Base-by-base conservation (phyloP, 2,329 filamentous ascomycete genomes). In the Neofusicoccum cordaticola region DNA sequence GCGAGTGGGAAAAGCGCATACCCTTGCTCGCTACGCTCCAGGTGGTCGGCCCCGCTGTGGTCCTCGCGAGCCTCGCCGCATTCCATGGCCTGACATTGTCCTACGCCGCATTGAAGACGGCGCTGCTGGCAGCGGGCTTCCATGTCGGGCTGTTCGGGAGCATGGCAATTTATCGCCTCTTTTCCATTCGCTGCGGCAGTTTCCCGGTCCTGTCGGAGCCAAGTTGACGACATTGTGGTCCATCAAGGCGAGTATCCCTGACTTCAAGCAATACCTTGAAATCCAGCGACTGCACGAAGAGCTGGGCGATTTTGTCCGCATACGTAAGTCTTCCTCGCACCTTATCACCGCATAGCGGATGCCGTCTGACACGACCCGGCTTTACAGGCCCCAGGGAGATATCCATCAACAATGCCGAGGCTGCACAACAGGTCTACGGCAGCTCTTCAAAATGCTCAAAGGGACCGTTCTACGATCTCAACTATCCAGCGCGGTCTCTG, bases 141-240 rank as follows among this genome's bases (percentile, higher is more conserved):
- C 11, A 39, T 19, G 66, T 51, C 17, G 67, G 70, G 4, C 60
- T 75, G 4, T 41, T 63, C 7, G 41, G 67, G 7, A 80, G 78
- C 65, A 78, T 80, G n/a, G 37, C 73, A 4, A 62, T 77, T 13
- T 78, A 81, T 67, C 74, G 79, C n/a, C 63, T 72, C 2, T 74
- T 78, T 80, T 79, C 66, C 80, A 81, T 60, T 76, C 74, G 6
- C 69, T 80, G 15, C 71, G 68, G 61, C 72, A 72, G 66, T 79
- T 81, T 47, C 73, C 71, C 1, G 79, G 79, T 0, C 80, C 80
- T 1, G 72, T 74, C 50, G 67, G 68, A 13, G 75, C 74, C 31
- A 71, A 75, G 1, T 65, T 78, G 22, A 74, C 73, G 13, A 80
- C 81, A 56, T 68, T 79, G 2, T 78, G 79, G 71, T 71, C 75